phyloP scores from a whole-genome alignment of 2,329 filamentous ascomycete species.

The Aphanoascus verrucosus region DNA sequence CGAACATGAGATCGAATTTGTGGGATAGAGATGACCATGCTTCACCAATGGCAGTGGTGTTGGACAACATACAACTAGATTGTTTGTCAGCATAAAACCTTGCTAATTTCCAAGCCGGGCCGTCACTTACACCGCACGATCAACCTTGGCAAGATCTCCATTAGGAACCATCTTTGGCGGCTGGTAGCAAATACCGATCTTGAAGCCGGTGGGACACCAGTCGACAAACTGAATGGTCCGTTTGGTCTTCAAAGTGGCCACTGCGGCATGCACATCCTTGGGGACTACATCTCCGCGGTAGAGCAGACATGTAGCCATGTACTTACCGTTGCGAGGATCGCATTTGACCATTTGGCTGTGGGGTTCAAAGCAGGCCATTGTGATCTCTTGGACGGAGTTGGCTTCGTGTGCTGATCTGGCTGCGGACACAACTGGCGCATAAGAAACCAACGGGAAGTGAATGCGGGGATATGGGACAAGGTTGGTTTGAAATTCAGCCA shows the following conservation, averaged over 20 bases:
- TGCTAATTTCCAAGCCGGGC: neutral
- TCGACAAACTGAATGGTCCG: slow-evolving; percentile 55
- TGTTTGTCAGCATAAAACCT: neutral
- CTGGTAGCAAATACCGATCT: slow-evolving; percentile 58
- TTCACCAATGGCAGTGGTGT: slow-evolving; percentile 57
- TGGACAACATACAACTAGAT: slow-evolving; percentile 48
- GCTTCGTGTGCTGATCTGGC: slow-evolving; percentile 73
- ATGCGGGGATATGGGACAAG: slow-evolving; percentile 58
- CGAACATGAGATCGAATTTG: slow-evolving; percentile 62
- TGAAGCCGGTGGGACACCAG: slow-evolving; percentile 60
- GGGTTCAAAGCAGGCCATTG: slow-evolving; percentile 43
- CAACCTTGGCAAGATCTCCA: slow-evolving; percentile 44
- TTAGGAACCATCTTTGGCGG: slow-evolving; percentile 44
- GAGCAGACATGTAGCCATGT: slow-evolving; percentile 57
- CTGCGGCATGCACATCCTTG: slow-evolving; percentile 49
- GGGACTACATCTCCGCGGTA: slow-evolving; percentile 58
- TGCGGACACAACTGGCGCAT: slow-evolving; percentile 53
- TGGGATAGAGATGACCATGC: slow-evolving; percentile 55
- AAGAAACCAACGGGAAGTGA: slow-evolving; percentile 56
- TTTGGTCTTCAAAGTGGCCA: slow-evolving; percentile 54
- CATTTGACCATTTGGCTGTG: slow-evolving; percentile 62
- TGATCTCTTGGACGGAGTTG: slow-evolving; percentile 94
- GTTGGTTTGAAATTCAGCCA: slow-evolving; percentile 61
- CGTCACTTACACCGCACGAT: slow-evolving; percentile 38
- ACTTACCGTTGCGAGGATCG: slow-evolving; percentile 55